A percentile compares a stretch with the other conserved stretches of the same genome.
Evolutionary conservation across 176 grass and related monocot species (phyloP).

Genomic region (Cymbopogon citratus): DNA sequence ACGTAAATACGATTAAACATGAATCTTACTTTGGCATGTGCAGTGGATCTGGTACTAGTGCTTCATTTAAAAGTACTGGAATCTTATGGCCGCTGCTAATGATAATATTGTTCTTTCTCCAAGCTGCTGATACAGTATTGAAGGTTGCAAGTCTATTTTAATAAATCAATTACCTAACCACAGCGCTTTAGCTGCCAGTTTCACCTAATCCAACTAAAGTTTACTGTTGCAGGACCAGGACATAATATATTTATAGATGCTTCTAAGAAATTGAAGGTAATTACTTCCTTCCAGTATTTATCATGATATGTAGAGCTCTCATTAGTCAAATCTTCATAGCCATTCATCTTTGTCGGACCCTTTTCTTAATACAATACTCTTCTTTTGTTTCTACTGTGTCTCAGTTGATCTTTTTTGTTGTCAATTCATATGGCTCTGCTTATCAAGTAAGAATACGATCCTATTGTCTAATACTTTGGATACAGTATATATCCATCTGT

Average conservation of each 20-base stretch:
- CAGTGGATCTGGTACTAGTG: slow-evolving; percentile 73
- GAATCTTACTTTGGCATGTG: slow-evolving; percentile 27
- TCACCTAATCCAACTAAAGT: slow-evolving; percentile 43
- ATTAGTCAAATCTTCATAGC: background rate
- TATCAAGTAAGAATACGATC: slow-evolving; percentile 58
- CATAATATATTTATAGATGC: slow-evolving; percentile 96
- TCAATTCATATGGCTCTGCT: slow-evolving; percentile 94
- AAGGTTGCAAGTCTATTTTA: slow-evolving; percentile 56
- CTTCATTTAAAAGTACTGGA: slow-evolving; percentile 73
- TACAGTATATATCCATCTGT: background rate
- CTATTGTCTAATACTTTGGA: slow-evolving; percentile 1
- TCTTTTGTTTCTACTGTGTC: slow-evolving; percentile 55
- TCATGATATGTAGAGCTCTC: background rate
- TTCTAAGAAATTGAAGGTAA: slow-evolving; percentile 91
- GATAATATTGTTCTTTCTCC: slow-evolving; percentile 89
- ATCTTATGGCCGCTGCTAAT: slow-evolving; percentile 85
- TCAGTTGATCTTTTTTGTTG: slow-evolving; percentile 95
- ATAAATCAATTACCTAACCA: slow-evolving; percentile 5
- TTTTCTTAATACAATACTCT: slow-evolving; percentile 16
- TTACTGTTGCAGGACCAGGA: slow-evolving; percentile 68
- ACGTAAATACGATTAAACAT: background rate
- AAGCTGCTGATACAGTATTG: slow-evolving; percentile 89
- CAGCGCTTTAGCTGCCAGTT: background rate
- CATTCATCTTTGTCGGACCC: background rate
- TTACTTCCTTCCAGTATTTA: background rate